A percentile compares a stretch with the other conserved stretches of the same genome.
Conservation (phyloP, 768 basidiomycete species). For the Tremella yokohamensis region DNA sequence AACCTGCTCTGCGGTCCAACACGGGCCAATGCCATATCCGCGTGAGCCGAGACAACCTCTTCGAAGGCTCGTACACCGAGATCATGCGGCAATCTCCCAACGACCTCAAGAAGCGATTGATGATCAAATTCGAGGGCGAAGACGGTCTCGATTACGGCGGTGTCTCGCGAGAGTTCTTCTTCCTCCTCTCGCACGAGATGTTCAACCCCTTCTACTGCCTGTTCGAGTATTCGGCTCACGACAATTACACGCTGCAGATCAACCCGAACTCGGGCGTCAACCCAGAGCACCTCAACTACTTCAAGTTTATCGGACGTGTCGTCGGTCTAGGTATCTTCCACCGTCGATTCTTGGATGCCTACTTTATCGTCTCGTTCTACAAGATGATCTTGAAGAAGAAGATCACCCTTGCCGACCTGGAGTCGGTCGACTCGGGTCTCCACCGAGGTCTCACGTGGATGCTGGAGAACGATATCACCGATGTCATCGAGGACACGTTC, state of each 20-base stretch:
- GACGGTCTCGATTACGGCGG: conserved; percentile 99
- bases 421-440: conserved; percentile 93
- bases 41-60: conserved; percentile 95
- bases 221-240: conserved; percentile 99
- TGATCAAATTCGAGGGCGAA: conserved; percentile 99
- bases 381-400: conserved; percentile 99
- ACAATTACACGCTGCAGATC: conserved; percentile 99
- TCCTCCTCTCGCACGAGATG: conserved; percentile 99
- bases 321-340: conserved; percentile 98
- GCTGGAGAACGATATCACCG: conserved; percentile 99
- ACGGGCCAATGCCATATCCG: conserved; percentile 99
- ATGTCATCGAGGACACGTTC: conserved; percentile 96
- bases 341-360: conserved; percentile 95
- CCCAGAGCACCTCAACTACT: conserved; percentile 98
- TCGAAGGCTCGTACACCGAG: conserved; percentile 98
- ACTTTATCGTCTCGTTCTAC: conserved; percentile 99
- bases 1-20: conserved; percentile 95
- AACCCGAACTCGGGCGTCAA: conserved; percentile 98
- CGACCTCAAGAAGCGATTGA: conserved; percentile 94
- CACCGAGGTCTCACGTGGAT: conserved; percentile 97
- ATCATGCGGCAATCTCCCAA: conserved; percentile 97
- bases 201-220: conserved; percentile 99
- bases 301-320: conserved; percentile 98
- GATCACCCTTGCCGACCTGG: conserved; percentile 85
- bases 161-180: conserved; percentile 98